Base-by-base conservation (phyloP, 495 filamentous ascomycete species). In the Pyronema domesticum region DNA sequence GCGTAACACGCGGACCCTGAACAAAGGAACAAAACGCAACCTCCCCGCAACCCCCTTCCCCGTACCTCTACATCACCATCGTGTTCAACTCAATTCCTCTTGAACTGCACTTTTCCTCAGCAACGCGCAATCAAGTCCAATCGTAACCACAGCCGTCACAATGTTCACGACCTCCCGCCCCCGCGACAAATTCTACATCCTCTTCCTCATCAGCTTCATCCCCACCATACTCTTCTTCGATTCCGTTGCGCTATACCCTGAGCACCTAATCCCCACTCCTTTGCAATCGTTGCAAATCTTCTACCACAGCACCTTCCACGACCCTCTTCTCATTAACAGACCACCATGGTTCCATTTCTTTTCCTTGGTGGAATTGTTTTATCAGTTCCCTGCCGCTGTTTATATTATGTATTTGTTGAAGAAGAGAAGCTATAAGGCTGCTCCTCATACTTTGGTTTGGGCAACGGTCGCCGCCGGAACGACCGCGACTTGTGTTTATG, bases 341-440 rank as follows among this genome's bases (percentile, higher is more conserved):
- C 61, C 63, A 42, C 52, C 62, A 19, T 64, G 61, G 60, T 64
- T 64, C 36, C 39, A 49, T 14, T 45, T 51, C 35, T 58, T 64
- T 30, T 1, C 55, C 36, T 18, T 39, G 0, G 11, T 63, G 7
- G 62, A 64, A 48, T 50, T 58, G 3, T 37, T 55, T 0, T 64
- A 64, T 37, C 54, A 60, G 52, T 36, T 64, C 7, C 62, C 62
- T 3, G 63, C 48, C 30, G 63, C 61, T 7, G 30, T 60, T 4
- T 64, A 46, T 15, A n/a, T n/a, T 10, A 42, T 46, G 39, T 54
- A 46, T 14, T 3, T 37, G 10, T 19, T 50, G 30, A 7, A 19
- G 18, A 50, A 34, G 9, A 9, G 30, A 8, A 9, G 23, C 19
- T 34, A 23, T 13, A 50, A 17, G 23, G 47, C 47, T 4, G 13